A percentile compares a stretch with the other conserved stretches of the same genome.
Conservation (phyloP, 2,329 filamentous ascomycete genomes). For the Fusarium sp. region DNA sequence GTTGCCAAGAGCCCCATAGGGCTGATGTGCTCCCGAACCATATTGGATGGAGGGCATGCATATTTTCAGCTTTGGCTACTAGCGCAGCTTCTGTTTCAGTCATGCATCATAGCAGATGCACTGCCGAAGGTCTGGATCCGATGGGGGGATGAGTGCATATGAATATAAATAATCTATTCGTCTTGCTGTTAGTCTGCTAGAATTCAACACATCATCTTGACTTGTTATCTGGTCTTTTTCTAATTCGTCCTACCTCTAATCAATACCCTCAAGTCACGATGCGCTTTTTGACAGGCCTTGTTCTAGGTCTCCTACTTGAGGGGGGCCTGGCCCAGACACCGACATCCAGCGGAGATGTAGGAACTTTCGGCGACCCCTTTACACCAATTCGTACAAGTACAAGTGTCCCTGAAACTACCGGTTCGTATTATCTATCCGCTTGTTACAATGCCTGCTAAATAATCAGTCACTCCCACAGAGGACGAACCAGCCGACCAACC, state of each 20-base stretch:
- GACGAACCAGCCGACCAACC: neutral
- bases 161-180: neutral
- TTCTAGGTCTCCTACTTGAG: constrained; percentile 4
- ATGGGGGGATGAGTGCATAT: neutral
- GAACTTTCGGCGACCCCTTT: constrained; percentile 4
- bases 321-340: constrained; percentile 3
- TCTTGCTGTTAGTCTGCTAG: neutral
- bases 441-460: fast-evolving
- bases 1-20: constrained; percentile 8
- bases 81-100: neutral
- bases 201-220: neutral
- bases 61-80: constrained; percentile 17
- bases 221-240: no score
- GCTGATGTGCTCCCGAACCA: constrained; percentile 9
- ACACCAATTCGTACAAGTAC: no score
- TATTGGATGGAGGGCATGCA: neutral
- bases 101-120: neutral
- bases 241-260: no score
- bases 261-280: no score
- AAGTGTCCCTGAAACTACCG: neutral
- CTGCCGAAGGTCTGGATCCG: neutral
- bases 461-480: neutral
- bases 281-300: constrained; percentile 12
- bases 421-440: neutral
- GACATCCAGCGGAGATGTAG: neutral